A percentile compares a stretch with the other conserved stretches of the same genome.
phyloP scores from a whole-genome alignment of 2,329 filamentous ascomycete genomes.

The Stachybotrys chlorohalonatus region DNA sequence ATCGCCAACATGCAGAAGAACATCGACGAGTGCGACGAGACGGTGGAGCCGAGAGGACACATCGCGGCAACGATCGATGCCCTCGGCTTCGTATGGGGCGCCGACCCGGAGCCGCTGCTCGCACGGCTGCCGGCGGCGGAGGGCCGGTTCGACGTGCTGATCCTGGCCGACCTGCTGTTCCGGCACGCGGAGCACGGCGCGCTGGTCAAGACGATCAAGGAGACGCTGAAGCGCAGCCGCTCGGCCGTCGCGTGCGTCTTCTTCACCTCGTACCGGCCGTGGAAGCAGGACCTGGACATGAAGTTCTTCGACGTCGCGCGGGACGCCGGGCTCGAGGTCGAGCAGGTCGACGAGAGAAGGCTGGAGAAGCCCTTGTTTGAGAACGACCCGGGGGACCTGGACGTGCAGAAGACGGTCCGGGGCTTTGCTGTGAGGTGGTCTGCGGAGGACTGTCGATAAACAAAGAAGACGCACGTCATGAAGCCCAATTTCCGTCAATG shows the following conservation, averaged over 20 bases:
- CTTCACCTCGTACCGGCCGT: conserved; percentile 90
- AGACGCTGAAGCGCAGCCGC: conserved; percentile 49
- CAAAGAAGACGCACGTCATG: too few species aligned
- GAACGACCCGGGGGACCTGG: conserved; percentile 76
- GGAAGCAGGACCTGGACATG: conserved; percentile 77
- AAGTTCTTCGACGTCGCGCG: conserved; percentile 74
- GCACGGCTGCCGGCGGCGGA: conserved; percentile 34
- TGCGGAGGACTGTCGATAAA: conserved; percentile 15
- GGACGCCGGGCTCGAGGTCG: conserved; percentile 63
- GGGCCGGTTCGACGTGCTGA: conserved; percentile 63
- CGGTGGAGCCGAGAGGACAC: conserved; percentile 16
- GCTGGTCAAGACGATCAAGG: conserved; percentile 61
- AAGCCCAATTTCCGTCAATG: too few species aligned
- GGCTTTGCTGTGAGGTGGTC: conserved; percentile 68
- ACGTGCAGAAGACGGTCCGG: conserved; percentile 72
- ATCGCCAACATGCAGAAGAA: conserved; percentile 73
- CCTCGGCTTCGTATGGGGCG: conserved; percentile 80
- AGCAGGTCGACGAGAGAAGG: conserved; percentile 70
- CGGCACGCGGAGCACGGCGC: conserved; percentile 81
- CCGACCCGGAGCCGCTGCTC: conserved; percentile 48
- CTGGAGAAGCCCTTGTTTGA: conserved; percentile 87
- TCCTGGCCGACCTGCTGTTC: conserved; percentile 85
- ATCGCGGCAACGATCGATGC: conserved; percentile 37
- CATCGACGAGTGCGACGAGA: conserved; percentile 46
- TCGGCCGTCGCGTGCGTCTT: conserved; percentile 70